Base-by-base conservation (phyloP, 345 rosid genomes). In the Eucalyptus marginata region DNA sequence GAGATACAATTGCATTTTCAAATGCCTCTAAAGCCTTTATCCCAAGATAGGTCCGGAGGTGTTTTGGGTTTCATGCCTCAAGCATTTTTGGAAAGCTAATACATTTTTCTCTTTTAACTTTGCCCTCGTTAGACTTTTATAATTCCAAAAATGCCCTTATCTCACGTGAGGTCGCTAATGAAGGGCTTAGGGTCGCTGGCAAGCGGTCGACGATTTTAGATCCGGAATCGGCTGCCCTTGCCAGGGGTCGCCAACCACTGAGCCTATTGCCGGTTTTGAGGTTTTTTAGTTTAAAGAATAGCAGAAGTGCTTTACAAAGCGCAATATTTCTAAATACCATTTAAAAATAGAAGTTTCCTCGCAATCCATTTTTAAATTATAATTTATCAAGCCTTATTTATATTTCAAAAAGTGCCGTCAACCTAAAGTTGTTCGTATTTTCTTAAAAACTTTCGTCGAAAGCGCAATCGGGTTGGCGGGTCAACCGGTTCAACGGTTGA, bases 191-290 rank as follows among this genome's bases (percentile, higher is more conserved):
- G 22, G 56, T 52, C 9, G 24, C 24, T 0, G 0, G 10, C 24
- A 18, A 52, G 25, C 0, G 0, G 25, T 52, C 1, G 10, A 52
- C 2, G 2, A 20, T 25, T 52, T 36, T n/a, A 64, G 18, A 64
- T 29, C 0, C 2, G 0, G 71, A 29, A n/a, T 15, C 0, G 1
- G 17, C 3, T 20, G 5, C 58, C 58, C 58, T 52, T 2, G 2
- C 25, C 1, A 8, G 0, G 17, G 8, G 31, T 27, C 4, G 3
- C 33, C 16, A 13, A 27, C 68, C 68, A 13, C 2, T 1, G 1
- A 13, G 36, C 33, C 0, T 27, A 1, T 64, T 0, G 5, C 3
- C 0, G 2, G 4, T 64, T 64, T 64, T 64, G 33, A 29, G 33
- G 14, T 29, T 62, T 62, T 12, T 27, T 59, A 10, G 15, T 1